phyloP scores from a whole-genome alignment of 2,329 filamentous ascomycete genomes.

The Botrytis byssoidea region DNA sequence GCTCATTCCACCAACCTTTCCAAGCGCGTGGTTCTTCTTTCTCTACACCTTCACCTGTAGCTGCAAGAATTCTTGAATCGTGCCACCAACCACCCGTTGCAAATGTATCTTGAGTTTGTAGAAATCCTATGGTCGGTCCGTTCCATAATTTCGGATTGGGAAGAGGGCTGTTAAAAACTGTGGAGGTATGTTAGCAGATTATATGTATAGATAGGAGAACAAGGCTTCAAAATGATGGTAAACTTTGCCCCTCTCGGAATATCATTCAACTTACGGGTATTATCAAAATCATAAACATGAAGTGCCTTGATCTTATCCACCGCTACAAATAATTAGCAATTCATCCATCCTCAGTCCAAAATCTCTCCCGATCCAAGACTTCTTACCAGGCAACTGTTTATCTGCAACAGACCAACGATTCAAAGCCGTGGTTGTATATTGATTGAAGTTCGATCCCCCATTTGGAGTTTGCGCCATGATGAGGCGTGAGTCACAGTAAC shows the following conservation, averaged over 20 bases:
- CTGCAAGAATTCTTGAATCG: slow-evolving; percentile 78
- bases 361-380: not conserved
- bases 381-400: slow-evolving; percentile 65
- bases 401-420: slow-evolving; percentile 81
- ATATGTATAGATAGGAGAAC: not conserved
- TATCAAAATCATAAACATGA: slow-evolving; percentile 98
- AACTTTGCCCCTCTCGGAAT: not conserved
- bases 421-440: slow-evolving; percentile 67
- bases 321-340: slow-evolving; percentile 42
- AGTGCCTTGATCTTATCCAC: slow-evolving; percentile 71
- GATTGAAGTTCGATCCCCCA: slow-evolving; percentile 23
- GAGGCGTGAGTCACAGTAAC: slow-evolving; percentile 22
- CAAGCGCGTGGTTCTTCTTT: slow-evolving; percentile 81
- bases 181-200: not conserved
- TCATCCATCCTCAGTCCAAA: not conserved
- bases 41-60: slow-evolving; percentile 79
- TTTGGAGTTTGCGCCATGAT: slow-evolving; percentile 27
- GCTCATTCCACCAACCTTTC: slow-evolving; percentile 96
- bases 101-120: slow-evolving; percentile 75
- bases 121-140: slow-evolving; percentile 68
- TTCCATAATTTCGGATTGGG: slow-evolving; percentile 90
- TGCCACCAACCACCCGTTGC: slow-evolving; percentile 96
- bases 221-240: not conserved
- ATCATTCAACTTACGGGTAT: slow-evolving; percentile 66
- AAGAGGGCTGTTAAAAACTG: slow-evolving; percentile 87